Percentiles rank a stretch among this genome's conserved stretches.
Evolutionary conservation across 2,329 filamentous ascomycete species (phyloP).

Genomic region (Nemania diffusa): DNA sequence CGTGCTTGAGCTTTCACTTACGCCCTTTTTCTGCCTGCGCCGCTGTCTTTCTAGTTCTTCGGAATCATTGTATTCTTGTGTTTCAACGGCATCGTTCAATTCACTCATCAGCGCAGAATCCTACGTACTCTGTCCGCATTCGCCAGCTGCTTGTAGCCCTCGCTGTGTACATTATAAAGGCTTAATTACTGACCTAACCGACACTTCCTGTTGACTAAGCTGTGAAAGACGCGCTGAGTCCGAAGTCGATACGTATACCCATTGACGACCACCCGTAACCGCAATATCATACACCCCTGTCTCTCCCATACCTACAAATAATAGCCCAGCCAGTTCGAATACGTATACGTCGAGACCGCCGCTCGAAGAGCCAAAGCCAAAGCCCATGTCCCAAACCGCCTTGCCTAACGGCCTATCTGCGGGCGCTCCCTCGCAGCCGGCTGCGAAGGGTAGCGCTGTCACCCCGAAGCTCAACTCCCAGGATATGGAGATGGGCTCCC

Average conservation of each 20-base stretch:
- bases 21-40: constrained; percentile 24
- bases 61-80: constrained; percentile 20
- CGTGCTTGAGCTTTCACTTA: constrained; percentile 5
- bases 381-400: constrained; percentile 56
- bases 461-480: constrained; percentile 65
- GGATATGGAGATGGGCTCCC: constrained; percentile 65
- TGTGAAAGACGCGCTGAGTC: background rate
- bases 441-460: constrained; percentile 63
- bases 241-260: constrained; percentile 32
- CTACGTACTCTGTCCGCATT: background rate
- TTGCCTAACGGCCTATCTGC: constrained; percentile 50
- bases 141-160: constrained; percentile 6
- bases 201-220: background rate
- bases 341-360: constrained; percentile 9
- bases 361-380: background rate
- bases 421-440: constrained; percentile 63
- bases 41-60: constrained; percentile 23
- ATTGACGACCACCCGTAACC: constrained; percentile 17
- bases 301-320: background rate
- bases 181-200: constrained; percentile 4
- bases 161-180: constrained; percentile 24
- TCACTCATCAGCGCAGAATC: constrained; percentile 7
- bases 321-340: background rate
- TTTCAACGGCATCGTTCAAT: constrained; percentile 14
- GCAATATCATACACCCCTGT: constrained; percentile 2